Evolutionary conservation across 2,329 filamentous ascomycete species (phyloP), one percentile per base, ranked within the genome.

Genomic region (Penicillium brevicompactum): DNA sequence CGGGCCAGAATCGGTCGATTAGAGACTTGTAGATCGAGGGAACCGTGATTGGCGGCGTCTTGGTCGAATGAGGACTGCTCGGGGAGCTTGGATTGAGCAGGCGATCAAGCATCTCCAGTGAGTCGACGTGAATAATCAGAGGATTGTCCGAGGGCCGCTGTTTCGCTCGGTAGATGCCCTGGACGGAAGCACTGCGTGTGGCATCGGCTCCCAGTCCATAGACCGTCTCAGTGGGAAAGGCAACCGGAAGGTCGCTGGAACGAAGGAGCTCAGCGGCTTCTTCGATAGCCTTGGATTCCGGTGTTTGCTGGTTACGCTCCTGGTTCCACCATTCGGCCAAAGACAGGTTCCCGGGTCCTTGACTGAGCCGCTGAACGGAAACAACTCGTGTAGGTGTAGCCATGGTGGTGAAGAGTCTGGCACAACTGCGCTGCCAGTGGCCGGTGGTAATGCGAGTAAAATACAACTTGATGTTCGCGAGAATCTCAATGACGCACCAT

Each of bases 151-250:
- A 89, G 3, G 94, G 94, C 52, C 94, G 80, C 53, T 91, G 89
- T 76, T 99, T 99, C 49, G 91, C 92, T 21, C 85, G 82, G 74
- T 94, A 99, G 63, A 99, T 99, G n/a, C 92, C 92, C 68, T 83
- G 86, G 6, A 97, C 93, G 2, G 93, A 89, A 22, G 78, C 80
- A 67, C 87, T 91, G 65, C 91, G 85, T 24, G 92, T 97, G 10
- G 94, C 94, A 76, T 97, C 94, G 13, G 94, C 94, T n/a, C 92
- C 94, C 7, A 99, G 82, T 0, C 94, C 94, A 71, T 99, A 99
- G 0, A 99, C 94, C 0, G 94, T 99, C 76, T 99, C 94, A 0
- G 94, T 99, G 0, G 94, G 94, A 70, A 99, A 99, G 1, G 91
- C 94, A 46, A 99, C 91, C 4, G 94, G 94, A 3, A 83, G 82